Conservation (phyloP, 2,329 filamentous ascomycete genomes). For the Exophiala oligosperma region DNA sequence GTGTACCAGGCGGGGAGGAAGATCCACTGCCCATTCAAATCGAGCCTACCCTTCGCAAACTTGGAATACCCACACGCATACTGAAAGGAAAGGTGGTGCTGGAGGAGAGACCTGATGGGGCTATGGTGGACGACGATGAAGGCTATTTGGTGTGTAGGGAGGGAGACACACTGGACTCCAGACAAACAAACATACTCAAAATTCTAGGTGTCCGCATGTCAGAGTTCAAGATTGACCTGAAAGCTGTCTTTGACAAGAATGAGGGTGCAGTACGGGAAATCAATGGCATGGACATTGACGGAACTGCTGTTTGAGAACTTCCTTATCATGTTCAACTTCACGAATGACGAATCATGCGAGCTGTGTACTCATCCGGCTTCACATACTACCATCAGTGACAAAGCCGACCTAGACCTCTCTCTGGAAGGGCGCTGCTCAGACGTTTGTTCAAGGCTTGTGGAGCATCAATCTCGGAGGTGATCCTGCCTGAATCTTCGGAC, state of each 20-base stretch:
- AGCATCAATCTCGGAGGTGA: too few relatives aligned
- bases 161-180: slow-evolving; percentile 80
- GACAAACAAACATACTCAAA: slow-evolving; percentile 92
- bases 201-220: slow-evolving; percentile 87
- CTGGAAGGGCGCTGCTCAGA: too few relatives aligned
- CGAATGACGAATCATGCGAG: neutral
- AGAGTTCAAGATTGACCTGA: slow-evolving; percentile 80
- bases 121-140: slow-evolving; percentile 38
- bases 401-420: too few relatives aligned
- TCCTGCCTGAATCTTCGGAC: too few relatives aligned
- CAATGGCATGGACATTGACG: slow-evolving; percentile 45
- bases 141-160: slow-evolving; percentile 79
- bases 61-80: slow-evolving; percentile 87
- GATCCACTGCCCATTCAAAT: slow-evolving; percentile 83
- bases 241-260: slow-evolving; percentile 60
- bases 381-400: neutral
- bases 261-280: slow-evolving; percentile 43
- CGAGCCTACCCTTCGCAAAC: slow-evolving; percentile 84
- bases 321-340: neutral
- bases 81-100: slow-evolving; percentile 85
- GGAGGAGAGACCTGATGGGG: slow-evolving; percentile 50
- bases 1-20: slow-evolving; percentile 67
- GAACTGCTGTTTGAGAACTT: neutral
- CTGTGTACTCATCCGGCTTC: neutral
- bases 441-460: too few relatives aligned